A percentile compares a stretch with the other conserved stretches of the same genome.
phyloP scores from a whole-genome alignment of 2,329 filamentous ascomycete species.

The Oidium heveae region DNA sequence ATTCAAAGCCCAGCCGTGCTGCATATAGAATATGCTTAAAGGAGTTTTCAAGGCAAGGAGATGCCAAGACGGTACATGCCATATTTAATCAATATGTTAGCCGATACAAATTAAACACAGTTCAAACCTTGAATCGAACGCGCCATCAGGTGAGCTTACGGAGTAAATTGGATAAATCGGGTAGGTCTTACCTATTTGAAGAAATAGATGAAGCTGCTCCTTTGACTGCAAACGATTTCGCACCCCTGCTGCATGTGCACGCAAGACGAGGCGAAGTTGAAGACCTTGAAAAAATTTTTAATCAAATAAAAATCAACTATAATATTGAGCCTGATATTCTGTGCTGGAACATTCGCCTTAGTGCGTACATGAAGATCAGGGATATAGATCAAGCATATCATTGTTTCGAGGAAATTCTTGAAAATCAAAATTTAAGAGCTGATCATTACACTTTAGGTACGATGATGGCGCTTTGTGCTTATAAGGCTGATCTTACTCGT shows the following conservation, averaged over 20 bases:
- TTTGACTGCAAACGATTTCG: slow-evolving; percentile 12
- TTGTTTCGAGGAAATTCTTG: slow-evolving; percentile 34
- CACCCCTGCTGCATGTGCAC: slow-evolving; percentile 45
- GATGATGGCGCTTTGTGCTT: slow-evolving; percentile 46
- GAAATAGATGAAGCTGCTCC: not conserved
- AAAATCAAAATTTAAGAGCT: slow-evolving; percentile 21
- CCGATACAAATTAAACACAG: slow-evolving; percentile 1
- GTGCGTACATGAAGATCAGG: slow-evolving; percentile 38
- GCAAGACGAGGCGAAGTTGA: slow-evolving; percentile 39
- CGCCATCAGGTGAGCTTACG: not conserved
- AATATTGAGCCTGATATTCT: slow-evolving; percentile 27
- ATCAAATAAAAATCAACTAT: slow-evolving; percentile 30
- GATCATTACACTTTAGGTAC: slow-evolving; percentile 42
- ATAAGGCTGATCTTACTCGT: slow-evolving; percentile 45
- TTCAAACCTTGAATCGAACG: not conserved
- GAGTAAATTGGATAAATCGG: not conserved
- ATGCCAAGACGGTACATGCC: slow-evolving; percentile 18
- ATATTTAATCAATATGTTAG: slow-evolving; percentile 18
- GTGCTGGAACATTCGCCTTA: slow-evolving; percentile 57
- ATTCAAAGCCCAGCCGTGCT: slow-evolving; percentile 9
- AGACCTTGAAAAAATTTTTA: slow-evolving; percentile 33
- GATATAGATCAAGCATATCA: slow-evolving; percentile 40
- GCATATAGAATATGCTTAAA: slow-evolving; percentile 15
- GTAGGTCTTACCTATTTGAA: slow-evolving; percentile 1
- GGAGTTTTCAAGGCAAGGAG: slow-evolving; percentile 21